Evolutionary conservation across 306 rosid genomes (phyloP), one percentile per base, ranked within the genome.

Genomic region (Malus asiatica): DNA sequence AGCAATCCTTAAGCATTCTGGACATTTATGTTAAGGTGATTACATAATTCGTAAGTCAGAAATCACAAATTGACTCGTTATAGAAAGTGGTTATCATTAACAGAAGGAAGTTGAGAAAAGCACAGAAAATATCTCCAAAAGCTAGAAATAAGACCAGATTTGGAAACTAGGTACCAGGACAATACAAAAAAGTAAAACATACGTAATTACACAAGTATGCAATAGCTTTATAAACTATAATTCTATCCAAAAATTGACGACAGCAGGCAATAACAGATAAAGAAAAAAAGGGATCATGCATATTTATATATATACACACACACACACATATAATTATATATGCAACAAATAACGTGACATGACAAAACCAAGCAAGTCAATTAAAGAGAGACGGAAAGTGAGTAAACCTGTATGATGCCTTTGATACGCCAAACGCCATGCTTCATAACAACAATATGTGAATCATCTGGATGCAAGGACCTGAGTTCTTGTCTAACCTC

Each of bases 391-490:
- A 53, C 77, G 33, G 71, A 59, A 52, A 45, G 35, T 74, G 68
- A 69, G 77, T 45, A 71, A 78, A 93, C 98, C 98, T 93, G 98
- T 83, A 91, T 93, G 79, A 93, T 91, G 86, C 97, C 98, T 87
- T 88, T 91, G 59, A 93, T 85, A 45, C 98, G 93, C 98, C 97
- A 93, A 0, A 88, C 90, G 83, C 98, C 98, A 15, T 93, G 81
- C 81, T 88, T 90, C 97, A 86, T 79, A 67, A 88, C 90, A 11
- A 90, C 93, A 51, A 93, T 87, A 72, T 88, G 90, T 19, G 93
- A 83, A 87, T 93, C 98, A 79, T 89, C 87, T 0, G 98, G 96
- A 87, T 93, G 97, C 83, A 86, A 83, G 64, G 92, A 68, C 81
- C 52, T 84, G 77, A 93, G 91, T 77, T 91, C 97, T 75, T 88